Base-by-base conservation (phyloP, 768 basidiomycete genomes). In the Auriscalpium orientale region DNA sequence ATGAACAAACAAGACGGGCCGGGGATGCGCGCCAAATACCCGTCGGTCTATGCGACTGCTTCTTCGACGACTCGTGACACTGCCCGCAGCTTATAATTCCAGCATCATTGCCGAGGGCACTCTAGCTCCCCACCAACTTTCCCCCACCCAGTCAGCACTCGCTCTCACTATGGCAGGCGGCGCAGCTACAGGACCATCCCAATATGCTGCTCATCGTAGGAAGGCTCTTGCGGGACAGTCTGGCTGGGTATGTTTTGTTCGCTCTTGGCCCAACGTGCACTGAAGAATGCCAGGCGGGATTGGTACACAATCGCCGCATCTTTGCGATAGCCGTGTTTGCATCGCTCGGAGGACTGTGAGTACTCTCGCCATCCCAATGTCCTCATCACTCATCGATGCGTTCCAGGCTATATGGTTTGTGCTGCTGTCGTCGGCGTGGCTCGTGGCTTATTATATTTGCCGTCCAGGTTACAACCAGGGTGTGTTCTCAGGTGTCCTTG, bases 251-350 rank as follows among this genome's bases (percentile, higher is more conserved):
- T 36, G 38, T 55, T 46, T 18, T 50, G 12, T 12, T 28, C 36
- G 49, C 46, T 43, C 48, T 56, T 35, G 36, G 62, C 46, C 36
- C 21, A 18, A 53, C 28, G 13, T 22, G 40, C 2, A 18, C 15
- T 18, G 13, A 18, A 18, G 18, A 7, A 43, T 43, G 28, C 7
- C 63, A 83, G 85, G 78, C 76, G 55, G 86, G 85, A 8, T 73
- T 88, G 37, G 72, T 87, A 4, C 79, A 79, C 58, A 91, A 91
- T 66, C 74, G 79, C 47, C 77, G 74, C 61, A 72, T 87, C 28
- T 83, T 89, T 56, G 72, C 77, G 28, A 82, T 89, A 52, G 82
- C 89, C 13, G 78, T 87, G 18, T 91, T 90, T 63, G 89, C 88
- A 3, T 89, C 87, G 13, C 74, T 90, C 20, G 89, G 89, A 66